Evolutionary conservation across 1,139 yeast genomes (phyloP).

Genomic region (Pichia sp.): DNA sequence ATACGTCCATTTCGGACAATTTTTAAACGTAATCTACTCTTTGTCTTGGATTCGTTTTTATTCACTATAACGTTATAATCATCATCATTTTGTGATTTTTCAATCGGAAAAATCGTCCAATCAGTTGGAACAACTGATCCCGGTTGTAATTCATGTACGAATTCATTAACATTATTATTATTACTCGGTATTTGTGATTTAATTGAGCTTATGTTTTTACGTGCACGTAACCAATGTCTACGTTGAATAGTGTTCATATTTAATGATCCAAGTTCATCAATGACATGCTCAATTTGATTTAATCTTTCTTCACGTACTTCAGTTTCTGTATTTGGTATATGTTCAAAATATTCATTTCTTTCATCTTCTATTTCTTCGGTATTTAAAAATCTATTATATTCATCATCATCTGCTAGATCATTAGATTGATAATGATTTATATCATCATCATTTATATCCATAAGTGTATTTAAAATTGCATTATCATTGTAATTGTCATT

Average conservation of each 20-base stretch:
- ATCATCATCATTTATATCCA: neutral
- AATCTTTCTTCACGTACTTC: neutral
- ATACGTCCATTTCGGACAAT: constrained; percentile 4
- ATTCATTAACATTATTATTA: neutral
- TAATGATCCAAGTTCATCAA: constrained; percentile 3
- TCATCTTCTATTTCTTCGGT: neutral
- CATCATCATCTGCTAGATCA: neutral
- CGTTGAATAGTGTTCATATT: constrained; percentile 5
- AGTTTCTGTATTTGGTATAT: no score
- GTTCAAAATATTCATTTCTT: neutral
- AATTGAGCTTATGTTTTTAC: neutral
- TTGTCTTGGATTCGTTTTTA: neutral
- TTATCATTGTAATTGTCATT: neutral
- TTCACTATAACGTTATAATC: neutral
- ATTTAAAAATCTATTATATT: neutral
- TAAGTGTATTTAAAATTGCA: neutral
- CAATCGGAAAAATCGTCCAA: constrained; percentile 11
- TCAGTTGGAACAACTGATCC: constrained; percentile 5
- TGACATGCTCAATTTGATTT: neutral
- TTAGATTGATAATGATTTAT: no score
- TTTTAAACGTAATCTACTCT: constrained; percentile 1
- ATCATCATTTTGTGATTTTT: neutral
- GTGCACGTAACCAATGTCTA: neutral
- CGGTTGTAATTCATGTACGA: constrained; percentile 3
- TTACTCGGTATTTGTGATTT: neutral